These are phyloP conservation scores for Kregervanrija delftensis DNA, from an alignment of 805 yeast genomes.

Conservation along the genomic window DNA sequence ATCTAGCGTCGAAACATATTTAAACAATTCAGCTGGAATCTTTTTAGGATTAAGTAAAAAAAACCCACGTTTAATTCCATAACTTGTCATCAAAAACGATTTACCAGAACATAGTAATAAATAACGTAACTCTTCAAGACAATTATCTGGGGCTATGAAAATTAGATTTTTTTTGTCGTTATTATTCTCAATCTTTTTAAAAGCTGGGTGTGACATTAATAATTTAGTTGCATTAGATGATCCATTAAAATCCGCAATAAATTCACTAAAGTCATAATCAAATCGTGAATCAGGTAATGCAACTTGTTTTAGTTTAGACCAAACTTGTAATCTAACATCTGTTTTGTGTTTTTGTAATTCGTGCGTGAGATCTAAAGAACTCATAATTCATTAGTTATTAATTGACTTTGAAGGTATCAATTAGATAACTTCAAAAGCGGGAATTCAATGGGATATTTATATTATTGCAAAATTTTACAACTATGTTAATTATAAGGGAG, in stretches of 20 bases:
- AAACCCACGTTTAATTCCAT: conserved; percentile 25
- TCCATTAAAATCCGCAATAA: conserved; percentile 27
- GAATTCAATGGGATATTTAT: too few relatives aligned
- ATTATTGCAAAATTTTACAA: too few relatives aligned
- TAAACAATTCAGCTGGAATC: conserved; percentile 14
- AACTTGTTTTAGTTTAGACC: conserved; percentile 23
- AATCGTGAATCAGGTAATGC: conserved; percentile 26
- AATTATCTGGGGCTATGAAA: conserved; percentile 27
- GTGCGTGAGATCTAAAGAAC: not conserved
- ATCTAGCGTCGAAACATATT: conserved; percentile 25
- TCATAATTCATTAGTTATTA: too few relatives aligned
- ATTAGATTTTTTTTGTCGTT: conserved; percentile 8
- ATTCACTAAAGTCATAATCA: conserved; percentile 26
- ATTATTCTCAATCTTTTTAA: not conserved
- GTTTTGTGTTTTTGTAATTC: conserved; percentile 13
- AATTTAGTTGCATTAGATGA: conserved; percentile 17
- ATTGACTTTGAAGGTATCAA: too few relatives aligned
- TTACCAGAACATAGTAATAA: conserved; percentile 20
- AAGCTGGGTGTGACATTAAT: conserved; percentile 12
- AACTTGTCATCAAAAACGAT: conserved; percentile 24
- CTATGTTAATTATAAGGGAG: too few relatives aligned
- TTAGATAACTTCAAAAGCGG: too few relatives aligned
- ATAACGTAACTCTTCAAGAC: conserved; percentile 22
- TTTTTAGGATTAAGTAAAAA: conserved; percentile 19
- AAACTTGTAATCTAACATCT: conserved; percentile 22